phyloP scores from a whole-genome alignment of 2,329 filamentous ascomycete species.

The Fusarium albosuccineum region DNA sequence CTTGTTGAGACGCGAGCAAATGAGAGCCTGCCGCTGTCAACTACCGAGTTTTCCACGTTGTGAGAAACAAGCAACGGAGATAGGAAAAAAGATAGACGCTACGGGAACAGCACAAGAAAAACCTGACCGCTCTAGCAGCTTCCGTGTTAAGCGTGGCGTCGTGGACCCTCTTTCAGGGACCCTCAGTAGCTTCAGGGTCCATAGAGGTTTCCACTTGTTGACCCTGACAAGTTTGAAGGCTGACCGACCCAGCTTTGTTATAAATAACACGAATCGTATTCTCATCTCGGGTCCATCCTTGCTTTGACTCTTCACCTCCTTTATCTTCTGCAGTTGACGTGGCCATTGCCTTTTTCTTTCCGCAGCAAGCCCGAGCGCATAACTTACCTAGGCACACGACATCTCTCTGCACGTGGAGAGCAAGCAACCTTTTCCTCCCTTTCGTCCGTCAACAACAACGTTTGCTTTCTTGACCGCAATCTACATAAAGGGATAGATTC shows the following conservation, averaged over 20 bases:
- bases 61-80: conserved; percentile 7
- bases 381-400: conserved; percentile 7
- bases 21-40: conserved; percentile 20
- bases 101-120: conserved; percentile 21
- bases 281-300: conserved; percentile 3
- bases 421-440: background rate
- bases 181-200: conserved; percentile 26
- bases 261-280: conserved; percentile 22
- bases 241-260: conserved; percentile 21
- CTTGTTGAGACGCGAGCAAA: conserved; percentile 6
- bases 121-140: conserved; percentile 34
- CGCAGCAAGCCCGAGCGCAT: conserved; percentile 7
- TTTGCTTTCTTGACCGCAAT: background rate
- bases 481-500: background rate
- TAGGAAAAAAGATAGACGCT: conserved; percentile 20
- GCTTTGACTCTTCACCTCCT: conserved; percentile 3
- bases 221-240: conserved; percentile 25
- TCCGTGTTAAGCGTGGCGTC: conserved; percentile 35
- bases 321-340: conserved; percentile 10
- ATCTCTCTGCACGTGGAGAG: conserved; percentile 5
- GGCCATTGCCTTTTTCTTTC: conserved; percentile 14
- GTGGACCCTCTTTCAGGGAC: conserved; percentile 38
- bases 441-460: conserved; percentile 2
- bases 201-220: conserved; percentile 36
- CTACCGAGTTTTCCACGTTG: conserved; percentile 3